phyloP scores from a whole-genome alignment of 140 eudicot genomes.

The Cichorium intybus region DNA sequence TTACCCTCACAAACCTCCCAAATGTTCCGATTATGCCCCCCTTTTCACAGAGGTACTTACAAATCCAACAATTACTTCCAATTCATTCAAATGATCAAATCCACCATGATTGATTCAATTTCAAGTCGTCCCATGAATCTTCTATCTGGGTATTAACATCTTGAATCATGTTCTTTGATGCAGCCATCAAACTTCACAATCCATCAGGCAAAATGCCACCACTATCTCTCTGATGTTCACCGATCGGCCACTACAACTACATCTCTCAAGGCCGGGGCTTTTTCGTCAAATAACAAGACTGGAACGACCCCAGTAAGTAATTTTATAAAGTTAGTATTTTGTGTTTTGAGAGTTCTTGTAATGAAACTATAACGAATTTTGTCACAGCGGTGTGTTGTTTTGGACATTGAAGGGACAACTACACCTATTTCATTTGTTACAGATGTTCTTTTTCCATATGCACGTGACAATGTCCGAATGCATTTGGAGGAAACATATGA shows the following conservation, averaged over 20 bases:
- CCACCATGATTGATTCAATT: neutral
- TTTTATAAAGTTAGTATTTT: neutral
- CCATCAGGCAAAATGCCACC: slow-evolving; percentile 72
- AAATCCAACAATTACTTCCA: neutral
- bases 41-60: slow-evolving; percentile 61
- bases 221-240: slow-evolving; percentile 58
- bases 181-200: slow-evolving; percentile 2
- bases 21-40: slow-evolving; percentile 65
- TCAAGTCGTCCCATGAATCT: neutral
- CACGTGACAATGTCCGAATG: slow-evolving; percentile 84
- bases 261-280: slow-evolving; percentile 41
- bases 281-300: slow-evolving; percentile 17
- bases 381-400: slow-evolving; percentile 79
- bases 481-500: slow-evolving; percentile 87
- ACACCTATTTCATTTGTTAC: slow-evolving; percentile 94
- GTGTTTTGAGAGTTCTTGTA: neutral
- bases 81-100: neutral
- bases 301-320: slow-evolving; percentile 51
- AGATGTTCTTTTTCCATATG: slow-evolving; percentile 96
- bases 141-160: neutral
- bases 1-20: slow-evolving; percentile 65
- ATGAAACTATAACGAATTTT: neutral
- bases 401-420: slow-evolving; percentile 97
- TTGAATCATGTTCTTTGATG: neutral
- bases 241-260: slow-evolving; percentile 35